A percentile compares a stretch with the other conserved stretches of the same genome.
Evolutionary conservation across 768 basidiomycete genomes (phyloP).

Genomic region (Suillus weaverae): DNA sequence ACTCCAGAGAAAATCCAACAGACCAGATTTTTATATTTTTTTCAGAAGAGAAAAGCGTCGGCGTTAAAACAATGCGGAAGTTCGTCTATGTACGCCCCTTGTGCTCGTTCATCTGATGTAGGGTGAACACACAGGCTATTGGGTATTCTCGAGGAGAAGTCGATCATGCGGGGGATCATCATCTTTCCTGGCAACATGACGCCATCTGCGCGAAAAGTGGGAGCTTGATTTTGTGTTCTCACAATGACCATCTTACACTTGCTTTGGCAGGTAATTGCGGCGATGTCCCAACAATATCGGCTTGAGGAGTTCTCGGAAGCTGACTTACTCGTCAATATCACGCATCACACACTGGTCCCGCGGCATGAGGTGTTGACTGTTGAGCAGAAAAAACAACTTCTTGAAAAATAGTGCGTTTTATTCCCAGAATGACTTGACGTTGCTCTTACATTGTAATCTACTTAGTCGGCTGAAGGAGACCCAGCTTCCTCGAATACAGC

Average conservation of each 20-base stretch:
- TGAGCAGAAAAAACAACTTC: slow-evolving; percentile 83
- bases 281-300: slow-evolving; percentile 82
- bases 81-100: slow-evolving; percentile 39
- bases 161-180: slow-evolving; percentile 87
- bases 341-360: slow-evolving; percentile 93
- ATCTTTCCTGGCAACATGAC: slow-evolving; percentile 97
- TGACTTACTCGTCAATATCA: slow-evolving; percentile 96
- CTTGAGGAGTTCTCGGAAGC: slow-evolving; percentile 97
- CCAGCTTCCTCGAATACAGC: slow-evolving; percentile 94
- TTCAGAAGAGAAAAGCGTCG: slow-evolving; percentile 93
- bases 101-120: slow-evolving; percentile 1
- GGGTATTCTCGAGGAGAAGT: slow-evolving; percentile 87
- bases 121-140: slow-evolving; percentile 59
- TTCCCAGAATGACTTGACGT: slow-evolving; percentile 9
- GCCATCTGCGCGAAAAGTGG: slow-evolving; percentile 90
- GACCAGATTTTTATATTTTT: slow-evolving; percentile 95
- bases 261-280: slow-evolving; percentile 75
- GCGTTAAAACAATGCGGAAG: slow-evolving; percentile 98
- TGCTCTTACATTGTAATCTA: slow-evolving; percentile 3
- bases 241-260: not conserved
- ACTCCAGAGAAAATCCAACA: slow-evolving; percentile 57
- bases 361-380: slow-evolving; percentile 83
- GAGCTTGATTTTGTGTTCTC: slow-evolving; percentile 14
- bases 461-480: slow-evolving; percentile 94
- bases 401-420: slow-evolving; percentile 87